Percentiles rank a stretch among this genome's conserved stretches.
Conservation (phyloP, 306 rosid species). For the Benincasa hispida region DNA sequence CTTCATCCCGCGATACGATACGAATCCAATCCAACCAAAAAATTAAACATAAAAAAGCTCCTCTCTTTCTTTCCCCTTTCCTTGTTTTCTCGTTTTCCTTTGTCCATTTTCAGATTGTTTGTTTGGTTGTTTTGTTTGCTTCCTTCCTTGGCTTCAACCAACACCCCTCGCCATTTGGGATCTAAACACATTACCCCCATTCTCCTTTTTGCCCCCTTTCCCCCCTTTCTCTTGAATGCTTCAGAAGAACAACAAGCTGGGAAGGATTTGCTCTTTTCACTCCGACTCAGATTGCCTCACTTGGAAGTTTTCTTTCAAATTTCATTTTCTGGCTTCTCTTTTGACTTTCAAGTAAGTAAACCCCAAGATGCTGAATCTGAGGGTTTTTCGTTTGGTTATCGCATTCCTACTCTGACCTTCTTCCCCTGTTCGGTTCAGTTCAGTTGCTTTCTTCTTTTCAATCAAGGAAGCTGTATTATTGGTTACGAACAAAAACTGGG, state of each 20-base stretch:
- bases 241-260: background rate
- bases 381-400: background rate
- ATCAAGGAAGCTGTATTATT: background rate
- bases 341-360: background rate
- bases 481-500: background rate
- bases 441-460: background rate
- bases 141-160: background rate
- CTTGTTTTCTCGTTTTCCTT: background rate
- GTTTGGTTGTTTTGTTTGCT: conserved; percentile 6
- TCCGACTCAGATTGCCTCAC: background rate
- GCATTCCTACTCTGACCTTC: background rate
- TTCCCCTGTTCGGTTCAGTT: background rate
- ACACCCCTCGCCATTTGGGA: background rate
- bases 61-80: background rate
- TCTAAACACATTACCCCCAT: background rate
- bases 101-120: conserved; percentile 1
- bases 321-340: background rate
- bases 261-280: background rate
- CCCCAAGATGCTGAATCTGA: background rate
- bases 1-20: background rate
- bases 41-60: background rate
- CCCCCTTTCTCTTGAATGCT: background rate
- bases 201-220: background rate
- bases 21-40: background rate
- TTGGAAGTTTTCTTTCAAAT: background rate